Evolutionary conservation across 257 asterid species (phyloP).

Genomic region (Fraxinus americana): DNA sequence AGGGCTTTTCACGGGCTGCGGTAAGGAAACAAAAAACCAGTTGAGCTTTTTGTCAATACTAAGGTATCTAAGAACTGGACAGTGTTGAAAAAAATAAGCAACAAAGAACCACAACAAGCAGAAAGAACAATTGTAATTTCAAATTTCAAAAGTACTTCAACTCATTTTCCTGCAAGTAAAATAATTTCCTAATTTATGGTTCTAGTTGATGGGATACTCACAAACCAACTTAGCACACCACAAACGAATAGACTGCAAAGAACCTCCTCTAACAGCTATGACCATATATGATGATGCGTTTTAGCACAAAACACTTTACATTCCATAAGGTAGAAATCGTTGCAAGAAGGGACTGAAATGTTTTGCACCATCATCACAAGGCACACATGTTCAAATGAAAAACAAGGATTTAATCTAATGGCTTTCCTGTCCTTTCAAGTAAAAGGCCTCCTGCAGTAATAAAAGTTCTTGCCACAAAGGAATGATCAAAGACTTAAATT

Average conservation of each 20-base stretch:
- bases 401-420: not conserved
- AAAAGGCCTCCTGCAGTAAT: not conserved
- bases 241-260: not conserved
- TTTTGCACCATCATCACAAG: not conserved
- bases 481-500: not conserved
- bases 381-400: not conserved
- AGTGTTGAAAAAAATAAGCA: not conserved
- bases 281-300: not conserved
- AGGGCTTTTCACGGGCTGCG: constrained; percentile 90
- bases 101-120: not conserved
- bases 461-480: not conserved
- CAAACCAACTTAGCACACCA: not conserved
- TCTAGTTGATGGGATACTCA: not conserved
- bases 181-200: not conserved
- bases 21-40: constrained; percentile 20
- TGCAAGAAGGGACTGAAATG: not conserved
- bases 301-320: not conserved
- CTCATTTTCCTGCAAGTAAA: not conserved
- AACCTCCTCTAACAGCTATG: not conserved
- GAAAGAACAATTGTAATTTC: constrained; percentile 9
- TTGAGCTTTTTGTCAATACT: not conserved
- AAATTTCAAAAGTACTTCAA: not conserved
- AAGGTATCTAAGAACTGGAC: constrained; percentile 4
- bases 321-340: not conserved
- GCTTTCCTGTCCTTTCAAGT: not conserved